These are phyloP conservation scores for Ananas comosus DNA, from an alignment of 176 grass and related monocot genomes.

Conservation along the genomic window DNA sequence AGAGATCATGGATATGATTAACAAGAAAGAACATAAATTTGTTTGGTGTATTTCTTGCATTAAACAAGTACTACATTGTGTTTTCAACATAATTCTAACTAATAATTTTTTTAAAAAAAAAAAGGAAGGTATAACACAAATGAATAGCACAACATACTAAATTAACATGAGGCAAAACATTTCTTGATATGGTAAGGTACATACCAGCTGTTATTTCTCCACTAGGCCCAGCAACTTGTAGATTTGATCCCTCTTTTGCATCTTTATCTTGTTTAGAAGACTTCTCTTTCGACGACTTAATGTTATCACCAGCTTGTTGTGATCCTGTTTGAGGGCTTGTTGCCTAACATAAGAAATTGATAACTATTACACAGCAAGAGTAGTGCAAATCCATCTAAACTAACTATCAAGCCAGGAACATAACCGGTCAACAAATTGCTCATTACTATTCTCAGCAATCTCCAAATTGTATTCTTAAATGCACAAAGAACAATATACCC, in stretches of 20 bases:
- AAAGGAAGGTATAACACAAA: neutral
- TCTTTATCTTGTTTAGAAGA: conserved; percentile 34
- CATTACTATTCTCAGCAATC: neutral
- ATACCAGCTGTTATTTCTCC: conserved; percentile 90
- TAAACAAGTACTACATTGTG: no score
- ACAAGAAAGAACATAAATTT: no score
- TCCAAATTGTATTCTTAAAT: neutral
- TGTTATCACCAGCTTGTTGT: conserved; percentile 27
- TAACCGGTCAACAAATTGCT: neutral
- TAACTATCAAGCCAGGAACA: neutral
- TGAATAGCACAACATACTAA: neutral
- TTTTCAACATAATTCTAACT: neutral
- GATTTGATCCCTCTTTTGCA: conserved; percentile 51
- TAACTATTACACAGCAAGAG: conserved; percentile 1
- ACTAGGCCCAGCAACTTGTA: conserved; percentile 61
- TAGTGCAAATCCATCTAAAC: neutral
- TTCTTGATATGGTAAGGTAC: neutral
- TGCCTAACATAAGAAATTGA: conserved; percentile 28
- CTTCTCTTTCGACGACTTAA: conserved; percentile 36
- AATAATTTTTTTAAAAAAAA: neutral
- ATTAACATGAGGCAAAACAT: neutral
- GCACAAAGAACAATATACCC: conserved; percentile 30
- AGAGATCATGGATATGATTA: no score
- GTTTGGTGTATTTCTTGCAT: no score
- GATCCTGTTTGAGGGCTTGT: conserved; percentile 58